Evolutionary conservation across 305 asterid species (phyloP), one percentile per base, ranked within the genome.

Genomic region (Petunia hybrid): DNA sequence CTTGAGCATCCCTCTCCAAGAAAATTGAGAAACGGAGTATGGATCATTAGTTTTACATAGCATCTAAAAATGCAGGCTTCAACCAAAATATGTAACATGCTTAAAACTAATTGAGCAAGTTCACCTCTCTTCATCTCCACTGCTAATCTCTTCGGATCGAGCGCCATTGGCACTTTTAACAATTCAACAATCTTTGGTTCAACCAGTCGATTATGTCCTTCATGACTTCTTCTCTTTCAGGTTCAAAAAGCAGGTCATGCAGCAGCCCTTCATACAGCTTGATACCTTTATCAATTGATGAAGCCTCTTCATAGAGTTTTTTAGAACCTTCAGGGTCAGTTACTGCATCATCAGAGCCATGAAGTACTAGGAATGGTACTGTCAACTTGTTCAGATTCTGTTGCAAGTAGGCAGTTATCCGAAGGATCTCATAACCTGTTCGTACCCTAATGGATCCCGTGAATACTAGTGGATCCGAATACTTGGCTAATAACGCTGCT

Each of bases 161-260:
- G 31, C 31, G 31, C 31, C 31, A 22, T 22, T 22, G 31, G 31
- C 31, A 22, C 63, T 48, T 59, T 70, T 64, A 71, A 71, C 43
- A 76, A 42, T 64, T 80, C 80, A 83, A 87, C 67, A 84, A 38
- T 85, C 98, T 92, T 56, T 79, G 81, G 61, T 71, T 88, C 84
- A 95, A 80, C 99, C 99, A 95, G 35, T 87, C 12, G 46, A 94
- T 78, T 60, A 95, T 91, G 57, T 78, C 86, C 68, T 85, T 74
- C 41, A 73, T 43, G 14, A 95, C 80, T 73, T 91, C 91, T 84
- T 92, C 95, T 85, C 88, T 91, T 81, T 95, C 99, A 1, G 95
- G 97, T 81, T 94, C 98, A 8, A 94, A 95, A 4, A 95, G 95
- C n/a, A 95, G 91, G 80, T 95, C 98, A 63, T 95, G 99, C 76